These are phyloP conservation scores for Kockiozyma suomiensis DNA, from an alignment of 805 yeast genomes.

Conservation along the genomic window DNA sequence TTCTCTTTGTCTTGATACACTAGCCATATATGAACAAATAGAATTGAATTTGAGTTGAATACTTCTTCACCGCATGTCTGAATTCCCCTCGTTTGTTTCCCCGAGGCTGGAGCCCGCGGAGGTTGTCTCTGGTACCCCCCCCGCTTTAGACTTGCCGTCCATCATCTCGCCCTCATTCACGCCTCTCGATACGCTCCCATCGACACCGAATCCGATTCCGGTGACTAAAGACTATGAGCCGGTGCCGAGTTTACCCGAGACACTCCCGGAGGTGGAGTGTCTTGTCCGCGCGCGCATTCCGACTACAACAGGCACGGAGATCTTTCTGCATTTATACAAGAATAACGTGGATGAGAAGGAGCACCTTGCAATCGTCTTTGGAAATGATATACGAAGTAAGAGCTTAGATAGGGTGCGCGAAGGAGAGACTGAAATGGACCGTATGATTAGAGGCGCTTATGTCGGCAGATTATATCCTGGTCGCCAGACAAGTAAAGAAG, in stretches of 20 bases:
- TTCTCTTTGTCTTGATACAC: too few relatives aligned
- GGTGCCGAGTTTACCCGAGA: conserved; percentile 34
- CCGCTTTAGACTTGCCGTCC: conserved; percentile 2
- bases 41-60: too few relatives aligned
- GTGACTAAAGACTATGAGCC: conserved; percentile 20
- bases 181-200: conserved; percentile 22
- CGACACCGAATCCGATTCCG: conserved; percentile 31
- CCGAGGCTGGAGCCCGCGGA: conserved; percentile 22
- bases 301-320: conserved; percentile 92
- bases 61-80: neutral
- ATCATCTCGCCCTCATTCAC: conserved; percentile 31
- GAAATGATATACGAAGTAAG: conserved; percentile 82
- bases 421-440: conserved; percentile 81
- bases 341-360: conserved; percentile 89
- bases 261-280: conserved; percentile 78
- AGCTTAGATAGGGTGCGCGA: conserved; percentile 63
- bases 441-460: conserved; percentile 99
- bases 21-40: too few relatives aligned
- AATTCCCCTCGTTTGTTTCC: conserved; percentile 32
- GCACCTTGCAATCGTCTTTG: conserved; percentile 95
- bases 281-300: conserved; percentile 95
- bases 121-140: too few relatives aligned
- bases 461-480: conserved; percentile 91
- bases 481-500: conserved; percentile 54
- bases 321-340: conserved; percentile 83